These are phyloP conservation scores for Mercurialis annua DNA, from an alignment of 345 rosid species.

Conservation along the genomic window DNA sequence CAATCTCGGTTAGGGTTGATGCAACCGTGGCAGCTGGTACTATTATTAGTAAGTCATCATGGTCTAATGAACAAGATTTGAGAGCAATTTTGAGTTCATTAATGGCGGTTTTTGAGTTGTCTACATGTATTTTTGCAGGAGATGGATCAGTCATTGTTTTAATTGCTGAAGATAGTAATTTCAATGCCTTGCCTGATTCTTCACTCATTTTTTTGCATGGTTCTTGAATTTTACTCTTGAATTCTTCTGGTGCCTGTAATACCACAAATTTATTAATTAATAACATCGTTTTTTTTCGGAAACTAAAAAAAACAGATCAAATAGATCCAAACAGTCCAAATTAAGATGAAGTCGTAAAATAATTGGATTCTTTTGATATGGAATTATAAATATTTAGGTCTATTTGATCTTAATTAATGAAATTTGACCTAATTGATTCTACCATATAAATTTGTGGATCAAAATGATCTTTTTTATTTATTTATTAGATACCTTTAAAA, in stretches of 20 bases:
- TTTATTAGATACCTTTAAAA: not conserved
- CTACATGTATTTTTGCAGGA: constrained; percentile 15
- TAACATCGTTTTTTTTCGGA: too few species aligned
- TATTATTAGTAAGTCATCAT: constrained; percentile 11
- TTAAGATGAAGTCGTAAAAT: too few species aligned
- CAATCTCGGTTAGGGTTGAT: constrained; percentile 24
- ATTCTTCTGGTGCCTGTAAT: constrained; percentile 21
- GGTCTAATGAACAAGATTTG: constrained; percentile 13
- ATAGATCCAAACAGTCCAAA: too few species aligned
- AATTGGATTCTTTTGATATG: not conserved
- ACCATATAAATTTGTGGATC: not conserved
- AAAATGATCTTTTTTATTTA: not conserved
- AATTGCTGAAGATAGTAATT: constrained; percentile 23
- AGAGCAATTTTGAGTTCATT: constrained; percentile 19
- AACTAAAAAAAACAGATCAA: too few species aligned
- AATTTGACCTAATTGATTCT: not conserved
- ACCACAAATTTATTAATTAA: too few species aligned
- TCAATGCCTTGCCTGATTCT: constrained; percentile 28
- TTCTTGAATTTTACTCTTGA: constrained; percentile 15
- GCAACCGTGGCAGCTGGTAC: constrained; percentile 42
- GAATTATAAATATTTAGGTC: not conserved
- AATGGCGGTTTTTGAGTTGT: constrained; percentile 18
- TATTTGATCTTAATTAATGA: not conserved
- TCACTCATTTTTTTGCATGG: constrained; percentile 22
- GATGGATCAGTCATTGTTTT: constrained; percentile 28